A percentile compares a stretch with the other conserved stretches of the same genome.
Conservation (phyloP, 2,329 filamentous ascomycete genomes). For the Fusarium sp. region DNA sequence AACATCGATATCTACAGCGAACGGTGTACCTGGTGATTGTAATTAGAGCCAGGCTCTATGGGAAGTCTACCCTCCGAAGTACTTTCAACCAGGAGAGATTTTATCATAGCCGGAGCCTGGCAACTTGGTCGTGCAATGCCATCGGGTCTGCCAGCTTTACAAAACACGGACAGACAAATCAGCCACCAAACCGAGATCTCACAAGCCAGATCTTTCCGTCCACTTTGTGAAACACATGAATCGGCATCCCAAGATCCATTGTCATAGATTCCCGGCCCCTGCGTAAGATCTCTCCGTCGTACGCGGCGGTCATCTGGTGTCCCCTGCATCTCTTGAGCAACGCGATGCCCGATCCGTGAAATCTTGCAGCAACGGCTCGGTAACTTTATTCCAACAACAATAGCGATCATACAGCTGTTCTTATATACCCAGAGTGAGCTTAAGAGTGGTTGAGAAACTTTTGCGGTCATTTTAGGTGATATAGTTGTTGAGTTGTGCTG, state of each 20-base stretch:
- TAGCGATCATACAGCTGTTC: not conserved
- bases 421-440: not conserved
- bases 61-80: not conserved
- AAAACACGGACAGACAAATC: not conserved
- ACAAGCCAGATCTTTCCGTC: not conserved
- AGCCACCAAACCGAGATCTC: not conserved
- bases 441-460: not conserved
- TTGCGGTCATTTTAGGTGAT: not conserved
- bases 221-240: conserved; percentile 3
- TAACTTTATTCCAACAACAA: conserved; percentile 35
- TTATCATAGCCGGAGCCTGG: not conserved
- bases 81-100: not conserved
- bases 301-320: not conserved
- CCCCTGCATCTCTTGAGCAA: conserved; percentile 11
- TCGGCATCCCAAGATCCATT: not conserved
- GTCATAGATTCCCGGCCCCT: not conserved
- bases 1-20: not conserved
- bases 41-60: not conserved
- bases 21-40: not conserved
- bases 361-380: conserved; percentile 30
- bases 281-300: conserved; percentile 21
- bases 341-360: conserved; percentile 34
- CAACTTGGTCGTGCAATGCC: not conserved
- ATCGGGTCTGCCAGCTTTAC: not conserved
- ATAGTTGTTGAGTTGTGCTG: not conserved